Percentiles rank a stretch among this genome's conserved stretches.
These are phyloP conservation scores for Saccharomyces pastorianus DNA, from an alignment of 1,139 yeast genomes.

Conservation along the genomic window DNA sequence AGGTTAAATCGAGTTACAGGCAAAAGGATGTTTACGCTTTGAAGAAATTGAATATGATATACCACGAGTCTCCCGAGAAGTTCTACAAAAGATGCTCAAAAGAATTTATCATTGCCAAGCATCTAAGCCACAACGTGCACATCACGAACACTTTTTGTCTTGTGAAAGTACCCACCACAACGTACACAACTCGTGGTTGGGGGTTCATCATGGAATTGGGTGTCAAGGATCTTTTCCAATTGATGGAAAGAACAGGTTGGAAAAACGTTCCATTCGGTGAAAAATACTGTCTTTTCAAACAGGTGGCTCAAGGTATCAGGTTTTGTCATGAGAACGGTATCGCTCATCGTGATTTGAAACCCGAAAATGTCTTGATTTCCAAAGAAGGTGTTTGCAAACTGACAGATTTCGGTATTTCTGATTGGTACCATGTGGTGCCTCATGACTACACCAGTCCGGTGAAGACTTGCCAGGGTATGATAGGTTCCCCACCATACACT, in stretches of 20 bases:
- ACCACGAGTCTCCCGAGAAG: slow-evolving; percentile 55
- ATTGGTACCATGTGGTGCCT: slow-evolving; percentile 51
- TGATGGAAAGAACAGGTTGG: slow-evolving; percentile 44
- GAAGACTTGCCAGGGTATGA: slow-evolving; percentile 39
- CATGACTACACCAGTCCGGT: slow-evolving; percentile 46
- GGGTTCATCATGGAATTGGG: slow-evolving; percentile 65
- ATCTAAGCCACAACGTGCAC: slow-evolving; percentile 46
- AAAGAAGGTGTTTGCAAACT: slow-evolving; percentile 54
- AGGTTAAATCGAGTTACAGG: slow-evolving; percentile 38
- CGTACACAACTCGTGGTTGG: slow-evolving; percentile 60
- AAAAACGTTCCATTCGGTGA: slow-evolving; percentile 46
- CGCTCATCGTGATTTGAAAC: slow-evolving; percentile 89
- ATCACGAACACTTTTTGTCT: slow-evolving; percentile 50
- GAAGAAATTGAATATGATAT: slow-evolving; percentile 55
- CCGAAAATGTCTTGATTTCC: slow-evolving; percentile 72
- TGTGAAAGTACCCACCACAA: slow-evolving; percentile 50
- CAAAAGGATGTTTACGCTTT: slow-evolving; percentile 44
- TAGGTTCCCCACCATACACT: slow-evolving; percentile 75
- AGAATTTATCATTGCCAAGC: slow-evolving; percentile 56
- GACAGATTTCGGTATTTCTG: slow-evolving; percentile 73
- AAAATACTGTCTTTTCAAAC: slow-evolving; percentile 44
- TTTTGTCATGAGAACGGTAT: slow-evolving; percentile 73
- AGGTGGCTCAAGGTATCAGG: slow-evolving; percentile 47
- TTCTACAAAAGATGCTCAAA: slow-evolving; percentile 58
- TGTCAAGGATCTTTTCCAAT: slow-evolving; percentile 59